phyloP scores from a whole-genome alignment of 257 asterid genomes.

The Solanum tarapatanum region DNA sequence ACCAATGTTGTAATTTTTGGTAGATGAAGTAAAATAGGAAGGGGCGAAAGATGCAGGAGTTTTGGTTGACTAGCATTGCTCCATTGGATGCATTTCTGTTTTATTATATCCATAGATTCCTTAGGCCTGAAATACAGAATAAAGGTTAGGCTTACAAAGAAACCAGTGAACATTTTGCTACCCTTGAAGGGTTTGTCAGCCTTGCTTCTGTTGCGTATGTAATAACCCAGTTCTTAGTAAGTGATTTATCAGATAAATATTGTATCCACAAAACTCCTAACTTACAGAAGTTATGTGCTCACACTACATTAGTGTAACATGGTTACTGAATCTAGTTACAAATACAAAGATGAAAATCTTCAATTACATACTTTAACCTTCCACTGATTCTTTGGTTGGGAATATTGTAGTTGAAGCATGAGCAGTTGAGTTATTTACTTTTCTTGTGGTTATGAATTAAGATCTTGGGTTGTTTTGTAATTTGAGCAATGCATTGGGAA shows the following conservation, averaged over 20 bases:
- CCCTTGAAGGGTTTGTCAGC: neutral
- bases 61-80: neutral
- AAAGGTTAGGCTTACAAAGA: neutral
- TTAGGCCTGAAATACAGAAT: neutral
- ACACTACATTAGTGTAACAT: neutral
- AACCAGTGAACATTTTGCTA: neutral
- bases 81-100: neutral
- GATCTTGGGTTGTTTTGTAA: neutral
- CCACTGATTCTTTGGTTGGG: neutral
- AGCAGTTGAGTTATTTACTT: neutral
- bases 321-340: neutral
- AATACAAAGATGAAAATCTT: neutral
- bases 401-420: neutral
- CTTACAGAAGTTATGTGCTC: neutral
- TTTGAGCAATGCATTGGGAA: neutral
- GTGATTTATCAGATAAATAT: neutral
- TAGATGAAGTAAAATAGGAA: neutral
- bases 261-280: neutral
- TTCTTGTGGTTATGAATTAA: neutral
- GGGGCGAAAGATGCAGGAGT: neutral
- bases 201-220: neutral
- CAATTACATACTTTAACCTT: neutral
- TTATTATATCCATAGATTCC: neutral
- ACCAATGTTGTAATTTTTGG: neutral
- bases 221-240: neutral